Evolutionary conservation across 169 alveolate genomes (phyloP), one percentile per base, ranked within the genome.

Genomic region (Theileria luwenshuni): DNA sequence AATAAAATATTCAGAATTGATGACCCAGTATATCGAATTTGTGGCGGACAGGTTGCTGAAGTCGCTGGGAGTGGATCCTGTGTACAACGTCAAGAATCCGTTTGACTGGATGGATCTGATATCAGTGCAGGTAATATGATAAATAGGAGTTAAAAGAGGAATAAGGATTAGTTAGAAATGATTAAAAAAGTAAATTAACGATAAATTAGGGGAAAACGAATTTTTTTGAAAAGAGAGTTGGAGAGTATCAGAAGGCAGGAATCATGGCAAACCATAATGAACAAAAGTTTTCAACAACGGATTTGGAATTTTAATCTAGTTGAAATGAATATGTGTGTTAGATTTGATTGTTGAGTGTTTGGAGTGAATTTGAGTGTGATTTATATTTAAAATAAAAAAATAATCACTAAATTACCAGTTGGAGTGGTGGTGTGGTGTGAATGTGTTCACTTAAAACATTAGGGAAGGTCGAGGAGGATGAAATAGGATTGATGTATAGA

Each of bases 91-190:
- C 17, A 76, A 90, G 56, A 98, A 97, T 73, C 99, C 99, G 13
- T 98, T 97, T 81, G 99, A 96, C 77, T 98, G 99, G 99, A 96
- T 96, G 99, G 99, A 98, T 70, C 92, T 98, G 92, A 98, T 98
- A 62, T 97, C 99, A 7, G 91, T 98, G 28, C 97, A 94, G 89
- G 90, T 83, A 48, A 41, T 23, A n/a, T n/a, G n/a, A n/a, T n/a
- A n/a, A n/a, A n/a, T n/a, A n/a, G n/a, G n/a, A n/a, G n/a, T n/a
- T n/a, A n/a, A n/a, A n/a, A n/a, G n/a, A n/a, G n/a, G n/a, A n/a
- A n/a, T n/a, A n/a, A n/a, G n/a, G n/a, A n/a, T n/a, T n/a, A n/a
- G n/a, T n/a, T n/a, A n/a, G n/a, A n/a, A n/a, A n/a, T n/a, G n/a
- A n/a, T 45, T 13, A 35, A 17, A 33, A 7, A 19, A 3, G 23